These are phyloP conservation scores for Penicillium italicum DNA, from an alignment of 2,329 filamentous ascomycete genomes.

Conservation along the genomic window DNA sequence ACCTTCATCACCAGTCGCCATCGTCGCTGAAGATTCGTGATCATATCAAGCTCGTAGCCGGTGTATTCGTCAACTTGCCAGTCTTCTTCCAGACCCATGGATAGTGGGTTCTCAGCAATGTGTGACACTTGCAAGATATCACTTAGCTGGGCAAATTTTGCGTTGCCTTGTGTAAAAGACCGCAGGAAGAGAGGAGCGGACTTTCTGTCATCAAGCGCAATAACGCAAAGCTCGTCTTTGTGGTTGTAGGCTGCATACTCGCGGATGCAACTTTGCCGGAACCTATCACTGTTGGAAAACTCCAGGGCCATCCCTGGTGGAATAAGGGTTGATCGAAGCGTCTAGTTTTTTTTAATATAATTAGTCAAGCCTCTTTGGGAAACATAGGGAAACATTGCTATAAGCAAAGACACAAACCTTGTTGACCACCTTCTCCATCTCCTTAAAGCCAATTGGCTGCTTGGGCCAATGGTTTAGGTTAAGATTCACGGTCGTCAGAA, in stretches of 20 bases:
- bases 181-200: slow-evolving; percentile 2
- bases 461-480: slow-evolving; percentile 11
- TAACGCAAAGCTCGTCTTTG: slow-evolving; percentile 12
- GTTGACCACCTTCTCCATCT: not conserved
- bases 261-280: slow-evolving; percentile 6
- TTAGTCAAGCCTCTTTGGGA: not conserved
- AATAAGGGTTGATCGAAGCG: not conserved
- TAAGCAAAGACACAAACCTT: slow-evolving; percentile 2
- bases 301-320: not conserved
- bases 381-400: no score
- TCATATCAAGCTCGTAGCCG: not conserved
- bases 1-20: slow-evolving; percentile 11
- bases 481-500: slow-evolving; percentile 8
- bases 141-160: not conserved
- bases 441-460: slow-evolving; percentile 2
- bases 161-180: not conserved
- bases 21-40: slow-evolving; percentile 11
- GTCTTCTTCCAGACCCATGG: not conserved
- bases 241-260: slow-evolving; percentile 9
- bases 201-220: slow-evolving; percentile 12
- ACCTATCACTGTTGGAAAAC: not conserved
- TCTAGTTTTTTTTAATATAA: not conserved
- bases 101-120: not conserved
- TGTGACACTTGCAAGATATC: not conserved
- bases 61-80: slow-evolving; percentile 4